Conservation (phyloP, 345 rosid species). For the Rubroshorea leprosula region DNA sequence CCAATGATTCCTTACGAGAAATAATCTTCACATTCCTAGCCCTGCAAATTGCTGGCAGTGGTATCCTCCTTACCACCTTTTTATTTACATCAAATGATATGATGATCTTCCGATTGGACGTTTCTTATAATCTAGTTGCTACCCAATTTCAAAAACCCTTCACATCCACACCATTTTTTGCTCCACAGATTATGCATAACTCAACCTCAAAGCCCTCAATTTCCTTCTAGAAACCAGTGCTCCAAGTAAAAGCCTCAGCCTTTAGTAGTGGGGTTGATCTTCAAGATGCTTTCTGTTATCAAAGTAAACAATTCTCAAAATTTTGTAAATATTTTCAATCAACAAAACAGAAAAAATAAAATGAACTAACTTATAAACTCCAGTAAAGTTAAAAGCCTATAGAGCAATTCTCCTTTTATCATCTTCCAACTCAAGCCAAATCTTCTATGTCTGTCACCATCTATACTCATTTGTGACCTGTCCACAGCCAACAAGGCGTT, state of each 20-base stretch:
- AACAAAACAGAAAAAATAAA: constrained; percentile 21
- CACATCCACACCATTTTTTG: background rate
- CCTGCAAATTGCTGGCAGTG: background rate
- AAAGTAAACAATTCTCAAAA: constrained; percentile 21
- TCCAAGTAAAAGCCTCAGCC: constrained; percentile 24
- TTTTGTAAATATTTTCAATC: constrained; percentile 6
- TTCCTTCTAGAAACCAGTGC: constrained; percentile 17
- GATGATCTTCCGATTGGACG: background rate
- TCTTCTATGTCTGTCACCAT: no score
- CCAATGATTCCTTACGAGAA: constrained; percentile 21
- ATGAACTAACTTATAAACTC: no score
- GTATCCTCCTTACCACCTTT: constrained; percentile 11
- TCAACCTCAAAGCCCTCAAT: constrained; percentile 9
- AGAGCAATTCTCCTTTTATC: no score
- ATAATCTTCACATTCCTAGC: constrained; percentile 11
- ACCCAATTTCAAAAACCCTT: constrained; percentile 13
- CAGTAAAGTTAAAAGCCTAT: no score
- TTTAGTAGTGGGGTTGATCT: background rate
- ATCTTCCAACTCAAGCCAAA: no score
- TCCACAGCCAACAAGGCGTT: no score
- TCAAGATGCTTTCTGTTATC: background rate
- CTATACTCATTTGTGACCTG: no score
- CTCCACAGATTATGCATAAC: background rate
- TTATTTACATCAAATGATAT: constrained; percentile 22
- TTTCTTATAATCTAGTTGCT: constrained; percentile 6